Evolutionary conservation across 202 grass and related monocot species (phyloP).

Genomic region (Brachypodium distachyon): DNA sequence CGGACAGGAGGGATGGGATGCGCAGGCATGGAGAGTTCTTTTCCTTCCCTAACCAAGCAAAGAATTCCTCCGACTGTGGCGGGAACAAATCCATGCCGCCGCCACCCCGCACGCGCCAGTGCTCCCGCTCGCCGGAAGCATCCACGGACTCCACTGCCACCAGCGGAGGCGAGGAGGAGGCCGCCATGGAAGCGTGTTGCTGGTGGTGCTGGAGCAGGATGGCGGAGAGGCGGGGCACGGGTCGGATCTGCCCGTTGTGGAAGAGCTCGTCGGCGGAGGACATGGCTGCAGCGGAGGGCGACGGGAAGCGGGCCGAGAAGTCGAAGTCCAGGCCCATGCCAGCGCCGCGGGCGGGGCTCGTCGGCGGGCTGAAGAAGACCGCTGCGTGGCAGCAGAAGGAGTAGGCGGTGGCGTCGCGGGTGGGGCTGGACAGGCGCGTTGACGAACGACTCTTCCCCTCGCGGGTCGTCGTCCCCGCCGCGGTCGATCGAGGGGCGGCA

Average conservation of each 20-base stretch:
- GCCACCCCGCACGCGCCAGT: no score
- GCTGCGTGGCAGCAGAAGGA: background rate
- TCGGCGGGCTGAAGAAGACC: constrained; percentile 50
- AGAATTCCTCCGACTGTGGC: no score
- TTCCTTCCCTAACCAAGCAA: no score
- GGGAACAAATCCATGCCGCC: no score
- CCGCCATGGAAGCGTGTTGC: no score
- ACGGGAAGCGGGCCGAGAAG: constrained; percentile 53
- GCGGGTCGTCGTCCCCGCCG: no score
- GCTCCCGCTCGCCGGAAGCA: no score
- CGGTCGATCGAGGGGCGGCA: no score
- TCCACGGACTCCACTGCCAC: background rate
- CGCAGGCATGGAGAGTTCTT: no score
- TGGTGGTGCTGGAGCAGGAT: constrained; percentile 39
- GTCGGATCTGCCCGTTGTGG: constrained; percentile 63
- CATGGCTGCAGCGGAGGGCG: constrained; percentile 26
- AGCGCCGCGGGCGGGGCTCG: constrained; percentile 46
- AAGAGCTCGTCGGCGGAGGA: constrained; percentile 64
- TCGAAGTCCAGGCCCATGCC: constrained; percentile 51
- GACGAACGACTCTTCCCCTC: constrained; percentile 37
- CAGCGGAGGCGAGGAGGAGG: background rate
- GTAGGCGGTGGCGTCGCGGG: no score
- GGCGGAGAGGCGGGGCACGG: constrained; percentile 33
- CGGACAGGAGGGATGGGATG: no score
- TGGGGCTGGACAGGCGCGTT: constrained; percentile 64